These are phyloP conservation scores for Cystobasidium ongulense DNA, from an alignment of 768 basidiomycete genomes.

Conservation along the genomic window DNA sequence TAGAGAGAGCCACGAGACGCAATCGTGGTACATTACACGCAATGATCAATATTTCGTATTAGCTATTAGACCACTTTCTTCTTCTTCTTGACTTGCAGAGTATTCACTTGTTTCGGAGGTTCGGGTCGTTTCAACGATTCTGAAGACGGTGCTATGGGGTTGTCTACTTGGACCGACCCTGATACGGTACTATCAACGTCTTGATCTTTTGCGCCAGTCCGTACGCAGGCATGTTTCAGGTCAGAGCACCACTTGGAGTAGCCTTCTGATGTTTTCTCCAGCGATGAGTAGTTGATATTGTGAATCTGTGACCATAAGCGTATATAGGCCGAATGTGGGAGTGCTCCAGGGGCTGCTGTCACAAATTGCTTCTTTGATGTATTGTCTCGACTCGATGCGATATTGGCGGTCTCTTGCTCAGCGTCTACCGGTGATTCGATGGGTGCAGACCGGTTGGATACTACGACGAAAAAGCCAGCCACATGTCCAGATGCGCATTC, in stretches of 20 bases:
- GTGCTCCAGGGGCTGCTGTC: not conserved
- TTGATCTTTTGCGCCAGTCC: not conserved
- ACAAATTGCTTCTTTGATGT: not conserved
- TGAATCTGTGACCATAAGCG: slow-evolving; percentile 40
- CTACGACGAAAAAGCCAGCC: slow-evolving; percentile 81
- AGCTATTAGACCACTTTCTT: slow-evolving; percentile 10
- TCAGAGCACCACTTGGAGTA: slow-evolving; percentile 13
- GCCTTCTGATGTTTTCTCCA: slow-evolving; percentile 4
- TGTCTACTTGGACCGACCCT: slow-evolving; percentile 2
- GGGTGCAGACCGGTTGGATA: slow-evolving; percentile 33
- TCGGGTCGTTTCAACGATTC: not conserved
- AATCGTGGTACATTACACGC: too few species aligned
- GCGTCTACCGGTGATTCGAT: not conserved
- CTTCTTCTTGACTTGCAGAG: slow-evolving; percentile 27
- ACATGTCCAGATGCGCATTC: slow-evolving; percentile 84
- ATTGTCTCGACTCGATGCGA: not conserved
- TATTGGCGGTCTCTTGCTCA: not conserved
- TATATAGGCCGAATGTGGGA: slow-evolving; percentile 32
- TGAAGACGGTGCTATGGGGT: not conserved
- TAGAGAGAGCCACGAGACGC: too few species aligned
- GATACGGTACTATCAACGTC: not conserved
- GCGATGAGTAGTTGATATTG: slow-evolving; percentile 37
- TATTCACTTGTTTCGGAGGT: slow-evolving; percentile 24
- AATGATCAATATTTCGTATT: too few species aligned
- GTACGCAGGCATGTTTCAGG: not conserved